Percentiles rank a stretch among this genome's conserved stretches.
Evolutionary conservation across 1,284 basidiomycete genomes (phyloP).

Genomic region (Trametes polyzona): DNA sequence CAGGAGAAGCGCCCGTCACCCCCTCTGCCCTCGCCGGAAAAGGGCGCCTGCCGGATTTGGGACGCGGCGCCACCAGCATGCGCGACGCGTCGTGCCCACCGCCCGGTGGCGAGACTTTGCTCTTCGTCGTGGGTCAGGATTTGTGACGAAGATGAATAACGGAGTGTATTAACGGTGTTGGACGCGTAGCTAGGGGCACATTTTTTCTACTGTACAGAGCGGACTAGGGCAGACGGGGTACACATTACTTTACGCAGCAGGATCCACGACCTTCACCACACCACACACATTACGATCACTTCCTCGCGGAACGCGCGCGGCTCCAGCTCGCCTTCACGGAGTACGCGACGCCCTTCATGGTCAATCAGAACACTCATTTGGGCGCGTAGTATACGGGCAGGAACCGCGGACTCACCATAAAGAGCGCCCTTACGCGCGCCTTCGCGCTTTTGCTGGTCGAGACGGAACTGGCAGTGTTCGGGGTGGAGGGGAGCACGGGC

Average conservation of each 20-base stretch:
- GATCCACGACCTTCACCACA: not conserved
- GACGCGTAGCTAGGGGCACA: not conserved
- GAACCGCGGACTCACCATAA: slow-evolving; percentile 9
- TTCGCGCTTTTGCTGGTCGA: slow-evolving; percentile 16
- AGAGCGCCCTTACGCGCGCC: slow-evolving; percentile 18
- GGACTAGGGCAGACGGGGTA: not conserved
- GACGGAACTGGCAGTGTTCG: slow-evolving; percentile 37
- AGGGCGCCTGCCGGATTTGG: slow-evolving; percentile 6
- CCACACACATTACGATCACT: not conserved
- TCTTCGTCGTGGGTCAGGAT: not conserved
- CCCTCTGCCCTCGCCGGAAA: slow-evolving; percentile 1
- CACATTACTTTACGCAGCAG: not conserved
- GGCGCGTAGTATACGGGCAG: no score
- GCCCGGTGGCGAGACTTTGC: not conserved
- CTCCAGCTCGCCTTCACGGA: slow-evolving; percentile 11
- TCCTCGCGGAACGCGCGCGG: slow-evolving; percentile 13
- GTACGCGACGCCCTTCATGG: slow-evolving; percentile 11
- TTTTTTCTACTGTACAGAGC: not conserved
- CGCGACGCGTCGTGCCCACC: not conserved
- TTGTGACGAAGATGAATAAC: not conserved
- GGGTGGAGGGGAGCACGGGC: slow-evolving; percentile 44
- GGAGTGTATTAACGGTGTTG: slow-evolving; percentile 1
- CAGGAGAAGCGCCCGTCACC: slow-evolving; percentile 6
- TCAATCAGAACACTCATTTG: not conserved
- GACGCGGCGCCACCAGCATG: not conserved